Conservation (phyloP, 192 early-diverging fungal genomes). For the Obelidium mucronatum region DNA sequence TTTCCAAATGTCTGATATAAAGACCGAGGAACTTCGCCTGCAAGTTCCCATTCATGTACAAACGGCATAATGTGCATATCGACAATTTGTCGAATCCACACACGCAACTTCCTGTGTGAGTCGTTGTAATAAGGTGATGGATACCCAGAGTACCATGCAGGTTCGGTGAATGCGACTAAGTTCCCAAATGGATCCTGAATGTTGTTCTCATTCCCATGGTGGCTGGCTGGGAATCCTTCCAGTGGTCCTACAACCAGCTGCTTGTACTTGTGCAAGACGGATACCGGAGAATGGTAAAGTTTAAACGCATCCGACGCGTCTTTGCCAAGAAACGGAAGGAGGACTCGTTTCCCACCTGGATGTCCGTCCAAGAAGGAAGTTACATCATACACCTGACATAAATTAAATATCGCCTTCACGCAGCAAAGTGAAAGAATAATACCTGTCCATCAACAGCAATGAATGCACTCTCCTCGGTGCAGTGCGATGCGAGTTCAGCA, state of each 20-base stretch:
- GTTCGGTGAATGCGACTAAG: conserved; percentile 72
- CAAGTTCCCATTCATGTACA: conserved; percentile 61
- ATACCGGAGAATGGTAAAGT: conserved; percentile 56
- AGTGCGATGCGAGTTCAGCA: conserved; percentile 5
- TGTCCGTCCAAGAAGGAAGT: conserved; percentile 76
- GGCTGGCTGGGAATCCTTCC: too few relatives aligned
- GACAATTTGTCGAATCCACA: conserved; percentile 67
- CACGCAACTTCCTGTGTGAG: conserved; percentile 62
- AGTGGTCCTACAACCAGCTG: conserved; percentile 17
- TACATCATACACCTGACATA: conserved; percentile 71
- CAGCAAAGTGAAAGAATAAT: too few relatives aligned
- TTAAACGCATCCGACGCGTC: conserved; percentile 75
- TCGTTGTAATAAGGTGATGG: conserved; percentile 44
- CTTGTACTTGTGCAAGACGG: conserved; percentile 25
- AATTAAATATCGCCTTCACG: too few relatives aligned
- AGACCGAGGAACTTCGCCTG: conserved; percentile 24
- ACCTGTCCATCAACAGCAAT: not conserved
- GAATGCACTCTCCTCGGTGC: not conserved
- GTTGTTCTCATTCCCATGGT: conserved; percentile 1
- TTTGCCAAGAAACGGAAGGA: conserved; percentile 75
- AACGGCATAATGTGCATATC: conserved; percentile 76
- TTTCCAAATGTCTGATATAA: conserved; percentile 35
- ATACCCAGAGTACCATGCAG: conserved; percentile 64
- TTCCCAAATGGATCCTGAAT: conserved; percentile 54
- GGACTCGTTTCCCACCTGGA: conserved; percentile 80